Evolutionary conservation across 2,329 filamentous ascomycete genomes (phyloP), one percentile per base, ranked within the genome.

Genomic region (Hypoxylon sp.): DNA sequence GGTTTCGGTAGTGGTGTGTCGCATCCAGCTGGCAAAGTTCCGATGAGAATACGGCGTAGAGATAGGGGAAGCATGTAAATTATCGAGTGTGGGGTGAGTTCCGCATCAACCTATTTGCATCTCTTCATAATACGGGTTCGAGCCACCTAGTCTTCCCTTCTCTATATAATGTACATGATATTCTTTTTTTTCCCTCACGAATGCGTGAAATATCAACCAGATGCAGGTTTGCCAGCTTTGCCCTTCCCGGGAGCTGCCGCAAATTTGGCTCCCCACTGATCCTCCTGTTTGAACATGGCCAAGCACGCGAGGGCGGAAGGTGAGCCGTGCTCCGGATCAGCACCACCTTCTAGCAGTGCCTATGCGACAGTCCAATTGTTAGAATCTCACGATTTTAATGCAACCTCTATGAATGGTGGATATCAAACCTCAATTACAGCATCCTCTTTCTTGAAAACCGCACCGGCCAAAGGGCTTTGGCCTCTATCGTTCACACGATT

Each of bases 401-500:
- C 10, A 14, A 45, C n/a, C 23, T 13, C 3, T 48, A 9, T 5
- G 13, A 1, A 32, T 34, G 28, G 21, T 38, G 28, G 32, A 6
- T 4, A 48, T 38, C 64, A 28, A 65, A 87, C 85, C 75, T 87
- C 86, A 9, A 93, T 85, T 2, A 93, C 87, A 3, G 85, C 86
- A 60, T 86, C 84, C 74, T 91, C 89, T 10, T 87, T 87, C 78
- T 93, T 93, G 77, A 93, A 93, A 7, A 93, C 88, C 0, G 90
- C 90, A 0, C 91, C 91, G 0, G 90, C 90, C 2, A 93, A 81
- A 0, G 89, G 88, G 68, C 89, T 91, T 79, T 93, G 91, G 0
- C 88, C 88, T 48, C 86, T 80, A 67, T 90, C 90, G 68, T 93
- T 93, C 28, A 92, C 74, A 1, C 85, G 82, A 76, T 93, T 92